Base-by-base conservation (phyloP, 106 monocot genomes). In the Allium cepa region DNA sequence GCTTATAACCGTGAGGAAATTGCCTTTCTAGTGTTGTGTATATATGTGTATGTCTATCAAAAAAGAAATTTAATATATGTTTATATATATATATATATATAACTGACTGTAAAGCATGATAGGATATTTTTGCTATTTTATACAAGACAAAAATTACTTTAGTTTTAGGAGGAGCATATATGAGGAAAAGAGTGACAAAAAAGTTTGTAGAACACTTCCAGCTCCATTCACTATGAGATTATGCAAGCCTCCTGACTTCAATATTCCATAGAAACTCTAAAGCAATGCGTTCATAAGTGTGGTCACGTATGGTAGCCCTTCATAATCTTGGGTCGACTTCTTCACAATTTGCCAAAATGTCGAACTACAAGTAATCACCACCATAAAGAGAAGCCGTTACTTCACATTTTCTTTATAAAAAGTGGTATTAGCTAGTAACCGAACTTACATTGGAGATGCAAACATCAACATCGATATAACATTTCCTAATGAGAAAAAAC, bases 191-290 rank as follows among this genome's bases (percentile, higher is more conserved):
- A 15, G 26, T 17, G 65, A 86, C 79, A 11, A 82, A 86, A 63
- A 73, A 45, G 79, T 69, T 60, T 86, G 69, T 18, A 86, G 12
- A 7, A 71, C 61, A 48, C 65, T 28, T 4, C 85, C 85, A 26
- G 65, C 62, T 26, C 77, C 76, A 22, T 82, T 77, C 18, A 87
- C 77, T 1, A 77, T 83, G 65, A 70, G 67, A 49, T 81, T 36
- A 22, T 78, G 85, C n/a, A 81, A 50, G 26, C 79, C 83, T 2
- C 46, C 72, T 9, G 83, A 80, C 77, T 75, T 83, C 22, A 64
- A 73, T 50, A 80, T 16, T 8, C 83, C 87, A 53, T 87, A 87
- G 72, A 77, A 87, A 5, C 71, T 68, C 87, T 83, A 87, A 4
- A 87, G 58, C 4, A 77, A 80, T 15, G 87, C 74, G 74, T 58